Base-by-base conservation (phyloP, 768 basidiomycete genomes). In the Strobilomyces dryophilus region DNA sequence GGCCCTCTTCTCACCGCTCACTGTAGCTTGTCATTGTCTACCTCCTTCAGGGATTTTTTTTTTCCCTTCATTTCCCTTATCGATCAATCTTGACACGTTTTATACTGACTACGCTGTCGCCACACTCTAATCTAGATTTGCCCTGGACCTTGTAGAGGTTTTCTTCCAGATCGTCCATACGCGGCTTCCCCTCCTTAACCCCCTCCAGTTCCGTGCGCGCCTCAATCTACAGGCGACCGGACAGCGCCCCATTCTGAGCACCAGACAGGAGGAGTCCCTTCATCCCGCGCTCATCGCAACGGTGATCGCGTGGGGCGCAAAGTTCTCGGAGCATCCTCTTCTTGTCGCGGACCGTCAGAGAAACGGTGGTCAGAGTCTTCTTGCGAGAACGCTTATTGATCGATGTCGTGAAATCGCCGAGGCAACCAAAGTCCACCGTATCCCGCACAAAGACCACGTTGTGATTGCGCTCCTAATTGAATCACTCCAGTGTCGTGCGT, bases 151-250 rank as follows among this genome's bases (percentile, higher is more conserved):
- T 49, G 85, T 95, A 64, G 92, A 97, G 71, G 92, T 95, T 42
- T 98, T 87, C 73, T 95, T 95, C 68, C 91, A 95, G 69, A 89
- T 90, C 55, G 88, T 91, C 37, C 92, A 95, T 70, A 87, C 89
- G 24, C 85, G 94, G 51, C 77, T 91, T 53, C 92, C 94, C 46
- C 80, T 94, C 47, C 82, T 95, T 68, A 89, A 92, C 72, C 90
- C 91, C 53, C 73, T 79, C 24, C 82, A 85, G 60, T 92, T 95
- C 69, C 87, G 90, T 53, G 77, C 77, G 40, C 84, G 86, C 17
- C 78, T 94, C 51, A 77, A 80, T 56, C 62, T 82, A 3, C 70
- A 68, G 18, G 55, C 66, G 0, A 61, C 49, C 8, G 45, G 57
- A 15, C 69, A 67, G 24, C 68, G 68, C 9, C 54, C 59, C 9